Evolutionary conservation across 2,329 filamentous ascomycete genomes (phyloP).

Genomic region (Camptophora hylomeconis): DNA sequence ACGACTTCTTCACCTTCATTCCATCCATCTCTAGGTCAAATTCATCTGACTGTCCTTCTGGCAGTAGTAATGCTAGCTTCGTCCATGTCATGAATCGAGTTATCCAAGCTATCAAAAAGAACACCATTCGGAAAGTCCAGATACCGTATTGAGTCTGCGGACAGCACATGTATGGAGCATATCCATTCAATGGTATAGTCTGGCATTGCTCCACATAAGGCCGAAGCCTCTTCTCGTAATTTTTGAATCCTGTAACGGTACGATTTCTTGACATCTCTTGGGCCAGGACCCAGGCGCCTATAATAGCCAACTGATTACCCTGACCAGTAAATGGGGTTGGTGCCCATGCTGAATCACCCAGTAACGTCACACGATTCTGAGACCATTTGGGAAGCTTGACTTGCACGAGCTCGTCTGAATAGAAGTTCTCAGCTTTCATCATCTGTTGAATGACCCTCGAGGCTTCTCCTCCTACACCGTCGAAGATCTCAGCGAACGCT

Average conservation of each 20-base stretch:
- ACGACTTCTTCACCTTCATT: slow-evolving; percentile 7
- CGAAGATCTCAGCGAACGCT: slow-evolving; percentile 10
- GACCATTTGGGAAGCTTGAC: slow-evolving; percentile 15
- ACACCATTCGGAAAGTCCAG: slow-evolving; percentile 8
- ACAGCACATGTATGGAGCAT: slow-evolving; percentile 8
- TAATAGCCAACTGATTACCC: slow-evolving; percentile 9
- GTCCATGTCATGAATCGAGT: slow-evolving; percentile 3
- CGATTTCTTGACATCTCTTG: slow-evolving; percentile 6
- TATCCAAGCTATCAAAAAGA: slow-evolving; percentile 6
- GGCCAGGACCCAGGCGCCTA: slow-evolving; percentile 8
- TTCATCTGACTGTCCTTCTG: slow-evolving; percentile 6
- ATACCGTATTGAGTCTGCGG: slow-evolving; percentile 14
- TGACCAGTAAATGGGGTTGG: slow-evolving; percentile 8
- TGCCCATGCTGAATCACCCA: slow-evolving; percentile 15
- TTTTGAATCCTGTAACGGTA: slow-evolving; percentile 5
- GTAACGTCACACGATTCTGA: slow-evolving; percentile 10
- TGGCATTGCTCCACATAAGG: slow-evolving; percentile 9
- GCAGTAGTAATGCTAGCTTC: too few species aligned
- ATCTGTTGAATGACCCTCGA: slow-evolving; percentile 10
- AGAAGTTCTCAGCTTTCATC: slow-evolving; percentile 12
- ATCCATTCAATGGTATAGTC: slow-evolving; percentile 7
- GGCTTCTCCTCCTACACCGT: slow-evolving; percentile 11
- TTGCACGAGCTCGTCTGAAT: slow-evolving; percentile 13
- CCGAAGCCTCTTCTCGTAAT: slow-evolving; percentile 9
- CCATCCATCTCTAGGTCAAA: slow-evolving; percentile 11